Base-by-base conservation (phyloP, 73 alveolate genomes). In the Paramecium primaurelia region DNA sequence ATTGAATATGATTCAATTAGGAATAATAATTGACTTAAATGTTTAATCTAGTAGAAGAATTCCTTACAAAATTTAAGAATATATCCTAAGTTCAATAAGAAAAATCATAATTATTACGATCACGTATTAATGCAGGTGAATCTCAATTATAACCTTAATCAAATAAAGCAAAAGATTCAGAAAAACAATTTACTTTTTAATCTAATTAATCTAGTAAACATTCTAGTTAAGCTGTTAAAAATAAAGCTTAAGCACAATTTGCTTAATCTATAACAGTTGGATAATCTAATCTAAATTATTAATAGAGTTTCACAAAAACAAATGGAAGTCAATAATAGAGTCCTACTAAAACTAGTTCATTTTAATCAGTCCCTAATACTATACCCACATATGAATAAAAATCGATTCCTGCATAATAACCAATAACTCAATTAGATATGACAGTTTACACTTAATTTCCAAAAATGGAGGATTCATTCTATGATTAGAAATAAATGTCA, bases 31-130 rank as follows among this genome's bases (percentile, higher is more conserved):
- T 75, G 16, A 75, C 58, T 16, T 22, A 37, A 37, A 75, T 75
- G 88, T 75, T 75, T 75, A 75, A 30, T 75, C 26, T 75, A n/a
- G 59, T 75, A 2, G 88, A 75, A 75, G 88, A 75, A 45, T 75
- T 75, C 42, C 68, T 75, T 6, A 75, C 49, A 16, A 75, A 75
- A 20, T 75, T 75, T 38, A 75, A 75, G 14, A 75, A 75, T 37
- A 22, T 75, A 37, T 75, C 88, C 30, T 37, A 30, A 75, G 16
- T 34, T 2, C 40, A 75, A 36, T 75, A 75, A 40, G 49, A 75
- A 22, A 32, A 75, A 38, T 75, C 88, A n/a, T 37, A 75, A 36
- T 37, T 75, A 18, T 40, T 75, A 18, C 18, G 59, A 75, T 75
- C 88, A 4, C 42, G 49, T 14, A 68, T 68, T 68, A 36, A 30